Base-by-base conservation (phyloP, 1,284 basidiomycete species). In the Psilocybe mexicana region DNA sequence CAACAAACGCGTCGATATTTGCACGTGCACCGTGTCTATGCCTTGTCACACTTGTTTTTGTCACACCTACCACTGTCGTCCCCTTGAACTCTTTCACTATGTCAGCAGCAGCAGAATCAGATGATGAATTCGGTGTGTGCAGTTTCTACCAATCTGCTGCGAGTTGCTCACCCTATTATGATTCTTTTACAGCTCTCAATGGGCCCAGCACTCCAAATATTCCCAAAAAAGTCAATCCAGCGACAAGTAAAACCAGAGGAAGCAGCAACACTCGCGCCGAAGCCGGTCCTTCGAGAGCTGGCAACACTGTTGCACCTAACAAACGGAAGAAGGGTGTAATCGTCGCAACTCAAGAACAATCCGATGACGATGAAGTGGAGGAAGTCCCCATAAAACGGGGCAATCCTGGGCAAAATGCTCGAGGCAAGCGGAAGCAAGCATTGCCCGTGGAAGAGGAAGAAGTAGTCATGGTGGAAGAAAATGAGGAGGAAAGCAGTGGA, bases 101-200 rank as follows among this genome's bases (percentile, higher is more conserved):
- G 38, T 40, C 38, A 4, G 38, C n/a, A 11, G 38, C n/a, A 14
- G 38, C n/a, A 14, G 40, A 24, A n/a, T 44, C 52, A 33, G 52
- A 53, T 40, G 64, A 65, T 28, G 65, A 66, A 24, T 55, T 66
- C 48, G 58, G 65, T 66, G 47, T 30, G 64, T 58, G 26, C 26
- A 24, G n/a, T 42, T n/a, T 43, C 10, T 47, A n/a, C 23, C 23
- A 10, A 47, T 45, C 38, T 12, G n/a, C 25, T n/a, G 30, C 5
- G 30, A 33, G 30, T 33, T 33, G 30, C 28, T 28, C 25, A 12
- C 30, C 8, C 7, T 28, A 12, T n/a, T n/a, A 35, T 35, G 10
- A 48, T 35, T 6, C 18, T 48, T 12, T n/a, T 30, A 33, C 8
- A 33, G 30, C 30, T 33, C 43, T 25, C 23, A 40, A 14, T 48